Conservation (phyloP, 1,139 yeast genomes). For the Yamadazyma sp. region DNA sequence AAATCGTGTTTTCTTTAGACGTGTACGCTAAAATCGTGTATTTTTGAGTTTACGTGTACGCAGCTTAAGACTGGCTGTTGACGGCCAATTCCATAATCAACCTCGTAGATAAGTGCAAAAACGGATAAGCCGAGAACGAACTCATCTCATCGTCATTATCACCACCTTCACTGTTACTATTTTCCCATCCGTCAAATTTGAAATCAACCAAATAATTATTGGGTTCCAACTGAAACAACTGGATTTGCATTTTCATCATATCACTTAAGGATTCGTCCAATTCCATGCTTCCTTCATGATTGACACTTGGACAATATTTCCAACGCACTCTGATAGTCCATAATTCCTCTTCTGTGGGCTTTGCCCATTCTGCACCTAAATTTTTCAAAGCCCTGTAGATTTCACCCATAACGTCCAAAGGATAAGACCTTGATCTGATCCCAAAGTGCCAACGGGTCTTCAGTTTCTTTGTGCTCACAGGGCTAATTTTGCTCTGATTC, state of each 20-base stretch:
- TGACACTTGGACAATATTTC: conserved; percentile 64
- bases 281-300: conserved; percentile 17
- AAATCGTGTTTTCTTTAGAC: background rate
- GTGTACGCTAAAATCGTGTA: background rate
- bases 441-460: conserved; percentile 99
- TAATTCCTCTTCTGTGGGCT: conserved; percentile 86
- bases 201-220: conserved; percentile 95
- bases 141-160: conserved; percentile 73
- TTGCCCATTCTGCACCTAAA: conserved; percentile 97
- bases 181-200: conserved; percentile 97
- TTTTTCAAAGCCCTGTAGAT: conserved; percentile 91
- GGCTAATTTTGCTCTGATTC: conserved; percentile 57
- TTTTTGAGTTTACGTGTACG: background rate
- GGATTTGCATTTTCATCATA: conserved; percentile 95
- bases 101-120: conserved; percentile 86
- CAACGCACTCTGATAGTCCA: conserved; percentile 98
- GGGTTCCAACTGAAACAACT: conserved; percentile 91
- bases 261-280: conserved; percentile 18
- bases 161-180: conserved; percentile 26
- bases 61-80: conserved; percentile 41
- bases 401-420: conserved; percentile 98
- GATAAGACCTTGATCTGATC: conserved; percentile 91
- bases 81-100: conserved; percentile 96
- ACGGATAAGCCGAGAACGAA: conserved; percentile 92
- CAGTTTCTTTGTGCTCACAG: conserved; percentile 78